Conservation (phyloP, 345 rosid species). For the Gossypium australe region DNA sequence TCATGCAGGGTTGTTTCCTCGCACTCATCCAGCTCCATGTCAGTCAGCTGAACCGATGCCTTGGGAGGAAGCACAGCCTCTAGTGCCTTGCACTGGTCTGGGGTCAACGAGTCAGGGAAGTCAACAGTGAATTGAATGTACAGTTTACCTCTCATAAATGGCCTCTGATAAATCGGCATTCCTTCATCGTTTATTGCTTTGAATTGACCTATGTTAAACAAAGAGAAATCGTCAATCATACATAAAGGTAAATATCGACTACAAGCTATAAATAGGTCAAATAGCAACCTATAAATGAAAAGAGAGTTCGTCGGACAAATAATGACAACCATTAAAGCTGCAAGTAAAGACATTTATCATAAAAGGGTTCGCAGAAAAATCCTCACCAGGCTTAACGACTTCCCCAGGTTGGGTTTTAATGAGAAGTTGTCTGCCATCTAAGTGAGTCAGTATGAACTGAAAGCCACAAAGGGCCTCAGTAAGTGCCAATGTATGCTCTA, state of each 20-base stretch:
- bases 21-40: conserved; percentile 72
- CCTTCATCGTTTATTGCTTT: conserved; percentile 76
- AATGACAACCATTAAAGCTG: not conserved
- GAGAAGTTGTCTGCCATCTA: conserved; percentile 74
- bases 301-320: not conserved
- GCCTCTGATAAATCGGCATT: conserved; percentile 64
- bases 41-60: conserved; percentile 40
- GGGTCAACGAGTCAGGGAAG: conserved; percentile 46
- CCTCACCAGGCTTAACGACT: conserved; percentile 55
- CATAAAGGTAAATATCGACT: not conserved
- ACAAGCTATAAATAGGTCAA: not conserved
- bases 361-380: not conserved
- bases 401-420: conserved; percentile 71
- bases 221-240: not conserved
- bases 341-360: not conserved
- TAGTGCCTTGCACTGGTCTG: conserved; percentile 47
- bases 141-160: conserved; percentile 73
- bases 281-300: not conserved
- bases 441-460: conserved; percentile 57
- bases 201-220: conserved; percentile 36
- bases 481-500: conserved; percentile 63
- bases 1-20: conserved; percentile 72
- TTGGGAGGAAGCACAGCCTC: conserved; percentile 49
- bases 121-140: conserved; percentile 63
- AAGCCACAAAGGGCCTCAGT: conserved; percentile 77